Evolutionary conservation across 2,329 filamentous ascomycete genomes (phyloP), one percentile per base, ranked within the genome.

Genomic region (Talaromyces sp.): DNA sequence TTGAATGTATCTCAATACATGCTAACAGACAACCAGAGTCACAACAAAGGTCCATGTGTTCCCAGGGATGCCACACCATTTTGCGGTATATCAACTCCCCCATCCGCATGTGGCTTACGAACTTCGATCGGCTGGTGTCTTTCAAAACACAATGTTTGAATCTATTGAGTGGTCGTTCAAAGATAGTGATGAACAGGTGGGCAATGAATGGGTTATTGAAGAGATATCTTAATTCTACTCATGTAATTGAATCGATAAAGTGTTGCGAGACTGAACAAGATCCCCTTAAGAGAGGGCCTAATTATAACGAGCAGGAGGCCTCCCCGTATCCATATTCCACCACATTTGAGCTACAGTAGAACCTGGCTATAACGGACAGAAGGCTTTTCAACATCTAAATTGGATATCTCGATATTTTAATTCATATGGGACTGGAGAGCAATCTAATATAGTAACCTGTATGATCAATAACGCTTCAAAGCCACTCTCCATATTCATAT

Each of bases 21-120:
- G 11, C 29, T 61, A 17, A 61, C 19, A 7, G n/a, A 10, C 3
- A 27, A 40, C 1, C 1, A 61, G 59, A 11, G 59, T 63, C 17
- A 13, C 6, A 11, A 63, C 61, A 7, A 63, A 63, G 29, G 49
- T 63, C 15, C 61, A 63, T 45, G 36, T 63, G 11, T 63, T 63
- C 34, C 8, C 61, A 2, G 61, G 61, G 36, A 40, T 63, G 34
- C 61, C 61, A 8, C 61, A 63, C 25, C 59, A 61, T 61, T 51
- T 61, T 38, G 15, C 5, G 7, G 59, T 61, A 38, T 61, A 51
- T 40, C 27, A 61, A 34, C 58, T 61, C 13, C 58, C 58, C 1
- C 58, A 61, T 61, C 58, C 58, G 19, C 58, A 61, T n/a, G 27
- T 61, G 3, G 19, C 40, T 22, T 61, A 61, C n/a, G 58, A 51